phyloP scores from a whole-genome alignment of 2,329 filamentous ascomycete genomes.

The Xylariaceae sp. region DNA sequence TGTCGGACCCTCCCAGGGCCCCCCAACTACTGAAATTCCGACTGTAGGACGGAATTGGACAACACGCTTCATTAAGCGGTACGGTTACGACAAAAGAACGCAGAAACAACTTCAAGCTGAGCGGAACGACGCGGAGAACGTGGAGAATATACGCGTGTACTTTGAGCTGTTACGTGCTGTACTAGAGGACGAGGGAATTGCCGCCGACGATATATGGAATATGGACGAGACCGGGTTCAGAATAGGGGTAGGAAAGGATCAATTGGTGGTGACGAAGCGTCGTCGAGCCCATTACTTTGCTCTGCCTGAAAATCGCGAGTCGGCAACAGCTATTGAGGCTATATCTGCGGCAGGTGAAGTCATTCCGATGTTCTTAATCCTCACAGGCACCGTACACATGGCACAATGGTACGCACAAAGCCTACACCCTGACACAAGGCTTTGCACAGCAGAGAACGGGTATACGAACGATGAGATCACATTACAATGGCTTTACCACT shows the following conservation, averaged over 20 bases:
- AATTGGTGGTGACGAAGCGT: background rate
- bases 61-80: background rate
- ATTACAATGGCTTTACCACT: background rate
- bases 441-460: background rate
- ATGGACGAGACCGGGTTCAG: conserved; percentile 2
- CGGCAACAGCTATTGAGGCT: background rate
- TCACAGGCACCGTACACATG: background rate
- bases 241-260: background rate
- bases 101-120: background rate
- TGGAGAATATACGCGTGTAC: background rate
- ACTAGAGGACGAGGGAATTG: background rate
- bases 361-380: background rate
- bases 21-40: too few species aligned
- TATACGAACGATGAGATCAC: background rate
- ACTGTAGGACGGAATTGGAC: background rate
- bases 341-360: background rate
- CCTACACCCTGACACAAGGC: background rate
- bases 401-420: background rate
- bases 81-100: background rate
- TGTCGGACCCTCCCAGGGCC: too few species aligned
- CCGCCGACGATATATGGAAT: background rate
- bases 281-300: background rate
- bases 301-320: background rate
- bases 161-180: background rate
- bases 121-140: background rate